Conservation (phyloP, 352 stramenopile species). For the Pythium folliculosum region DNA sequence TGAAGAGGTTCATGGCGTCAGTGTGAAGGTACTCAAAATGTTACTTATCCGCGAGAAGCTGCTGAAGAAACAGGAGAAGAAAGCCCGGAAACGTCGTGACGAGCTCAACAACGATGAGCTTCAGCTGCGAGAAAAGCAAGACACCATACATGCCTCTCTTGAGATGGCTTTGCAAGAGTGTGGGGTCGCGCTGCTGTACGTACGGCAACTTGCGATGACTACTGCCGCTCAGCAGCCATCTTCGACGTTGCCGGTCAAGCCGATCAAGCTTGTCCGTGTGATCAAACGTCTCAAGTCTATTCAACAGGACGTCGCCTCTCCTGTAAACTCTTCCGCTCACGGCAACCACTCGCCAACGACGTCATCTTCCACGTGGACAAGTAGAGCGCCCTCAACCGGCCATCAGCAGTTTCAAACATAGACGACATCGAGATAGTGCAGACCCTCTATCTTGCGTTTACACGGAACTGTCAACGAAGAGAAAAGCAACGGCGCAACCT, state of each 20-base stretch:
- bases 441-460: not conserved
- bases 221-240: not conserved
- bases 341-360: not conserved
- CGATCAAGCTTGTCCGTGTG: constrained; percentile 52
- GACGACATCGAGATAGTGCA: not conserved
- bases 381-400: too few species aligned
- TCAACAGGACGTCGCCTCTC: constrained; percentile 14
- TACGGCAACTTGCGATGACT: constrained; percentile 41
- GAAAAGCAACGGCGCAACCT: too few species aligned
- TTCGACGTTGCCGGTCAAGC: constrained; percentile 38
- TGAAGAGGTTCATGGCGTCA: constrained; percentile 58
- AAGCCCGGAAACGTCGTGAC: constrained; percentile 20
- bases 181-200: constrained; percentile 48
- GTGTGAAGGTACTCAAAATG: constrained; percentile 69
- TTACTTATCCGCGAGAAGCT: constrained; percentile 67
- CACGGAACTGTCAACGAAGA: too few species aligned
- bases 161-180: constrained; percentile 50
- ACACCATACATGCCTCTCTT: constrained; percentile 13
- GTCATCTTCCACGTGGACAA: not conserved
- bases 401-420: not conserved
- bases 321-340: not conserved
- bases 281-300: constrained; percentile 34
- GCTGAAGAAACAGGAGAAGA: constrained; percentile 53
- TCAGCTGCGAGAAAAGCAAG: not conserved
- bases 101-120: constrained; percentile 29